Evolutionary conservation across 2,329 filamentous ascomycete genomes (phyloP), one percentile per base, ranked within the genome.

Genomic region (Arthroderma sp.): DNA sequence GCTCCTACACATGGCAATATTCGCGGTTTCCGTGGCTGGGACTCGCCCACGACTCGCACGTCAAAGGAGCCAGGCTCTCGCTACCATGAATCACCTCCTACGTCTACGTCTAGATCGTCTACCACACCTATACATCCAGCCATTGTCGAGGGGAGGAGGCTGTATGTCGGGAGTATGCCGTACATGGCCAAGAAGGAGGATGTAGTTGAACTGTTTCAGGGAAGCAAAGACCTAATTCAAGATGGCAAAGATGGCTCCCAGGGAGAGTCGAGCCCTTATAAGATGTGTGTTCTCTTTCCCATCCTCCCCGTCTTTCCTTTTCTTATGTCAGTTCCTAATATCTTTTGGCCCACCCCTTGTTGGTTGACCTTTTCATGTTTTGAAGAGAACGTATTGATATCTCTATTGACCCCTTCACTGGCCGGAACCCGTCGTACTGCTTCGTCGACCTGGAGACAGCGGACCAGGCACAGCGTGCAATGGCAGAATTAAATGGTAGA

Each of bases 381-480:
- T 31, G 62, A 63, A 77, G 75, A 61, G 76, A 79, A 62, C 79
- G 80, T 51, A 80, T 88, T 61, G 82, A 85, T 67, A 84, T 88
- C 63, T 83, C 83, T 0, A 77, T 85, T 56, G 84, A 88, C 64
- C 79, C 83, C 1, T 81, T 85, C 68, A 85, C 80, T 31, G 81
- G 79, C 41, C 77, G 84, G 47, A 88, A 88, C 67, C 84, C 84
- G 0, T 85, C 83, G 38, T 88, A 87, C 71, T 88, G 85, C 72
- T 88, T 89, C 63, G 80, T 88, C 49, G 85, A 88, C 64, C 80
- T 88, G 58, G 69, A 70, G 49, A 77, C 75, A 51, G 76, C 76
- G 49, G 79, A 80, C 28, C 74, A 81, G 31, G 84, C 84, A 2
- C 74, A 80, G 3, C 68, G 68, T 1, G 82, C 81, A 1, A 81